These are phyloP conservation scores for Pterulicium gracile DNA, from an alignment of 1,284 basidiomycete genomes.

Conservation along the genomic window DNA sequence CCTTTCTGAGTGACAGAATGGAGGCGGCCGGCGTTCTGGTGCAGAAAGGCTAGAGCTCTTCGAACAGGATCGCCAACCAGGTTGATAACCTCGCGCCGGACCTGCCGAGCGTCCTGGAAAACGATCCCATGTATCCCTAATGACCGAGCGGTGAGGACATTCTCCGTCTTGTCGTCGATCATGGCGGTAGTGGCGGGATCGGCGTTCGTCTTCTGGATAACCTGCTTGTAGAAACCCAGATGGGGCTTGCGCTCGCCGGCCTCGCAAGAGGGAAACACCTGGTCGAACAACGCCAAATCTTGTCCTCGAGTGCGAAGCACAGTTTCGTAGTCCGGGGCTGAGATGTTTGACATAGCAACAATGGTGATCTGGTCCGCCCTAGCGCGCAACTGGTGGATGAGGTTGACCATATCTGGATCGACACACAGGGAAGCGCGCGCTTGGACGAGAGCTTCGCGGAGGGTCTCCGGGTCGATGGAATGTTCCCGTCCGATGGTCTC, in stretches of 20 bases:
- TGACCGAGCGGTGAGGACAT: conserved; percentile 43
- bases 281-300: conserved; percentile 45
- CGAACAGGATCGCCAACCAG: conserved; percentile 33
- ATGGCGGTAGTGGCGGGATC: conserved; percentile 36
- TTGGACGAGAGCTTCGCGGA: conserved; percentile 31
- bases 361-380: conserved; percentile 27
- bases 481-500: conserved; percentile 29
- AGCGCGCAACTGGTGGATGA: conserved; percentile 36
- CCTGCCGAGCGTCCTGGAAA: conserved; percentile 31
- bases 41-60: conserved; percentile 30
- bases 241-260: conserved; percentile 45
- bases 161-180: conserved; percentile 51
- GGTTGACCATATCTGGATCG: conserved; percentile 31
- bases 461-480: conserved; percentile 24
- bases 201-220: conserved; percentile 28
- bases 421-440: conserved; percentile 35
- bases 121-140: conserved; percentile 44
- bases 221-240: conserved; percentile 40
- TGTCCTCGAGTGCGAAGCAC: conserved; percentile 32
- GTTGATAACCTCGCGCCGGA: conserved; percentile 34
- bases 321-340: conserved; percentile 34
- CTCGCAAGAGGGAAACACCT: conserved; percentile 37
- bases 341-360: conserved; percentile 53
- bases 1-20: conserved; percentile 34
- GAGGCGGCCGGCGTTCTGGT: conserved; percentile 27